Conservation (phyloP, 2,329 filamentous ascomycete genomes). For the Chalaropsis ovoidea region DNA sequence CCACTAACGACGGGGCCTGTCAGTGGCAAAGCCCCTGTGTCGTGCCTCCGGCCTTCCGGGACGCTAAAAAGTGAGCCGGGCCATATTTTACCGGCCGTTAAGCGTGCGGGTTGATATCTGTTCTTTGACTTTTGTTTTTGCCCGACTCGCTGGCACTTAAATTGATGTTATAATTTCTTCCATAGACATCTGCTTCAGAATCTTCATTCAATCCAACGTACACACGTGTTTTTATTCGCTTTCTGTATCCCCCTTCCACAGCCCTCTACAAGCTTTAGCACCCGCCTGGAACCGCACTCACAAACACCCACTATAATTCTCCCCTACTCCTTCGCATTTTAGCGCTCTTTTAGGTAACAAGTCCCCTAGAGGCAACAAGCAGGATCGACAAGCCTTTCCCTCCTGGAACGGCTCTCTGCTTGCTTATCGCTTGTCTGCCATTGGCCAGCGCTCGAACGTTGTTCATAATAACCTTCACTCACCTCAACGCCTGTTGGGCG, state of each 20-base stretch:
- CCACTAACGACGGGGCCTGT: background rate
- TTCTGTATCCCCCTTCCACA: background rate
- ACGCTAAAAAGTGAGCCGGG: background rate
- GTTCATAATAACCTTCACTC: constrained; percentile 19
- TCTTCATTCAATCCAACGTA: no score
- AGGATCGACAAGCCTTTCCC: background rate
- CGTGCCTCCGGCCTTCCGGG: background rate
- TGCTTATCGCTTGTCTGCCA: constrained; percentile 17
- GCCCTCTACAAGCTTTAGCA: background rate
- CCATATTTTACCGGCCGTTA: background rate
- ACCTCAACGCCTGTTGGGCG: background rate
- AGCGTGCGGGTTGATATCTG: background rate
- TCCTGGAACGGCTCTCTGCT: background rate
- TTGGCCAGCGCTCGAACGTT: constrained; percentile 3
- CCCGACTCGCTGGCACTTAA: no score
- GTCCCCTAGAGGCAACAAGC: background rate
- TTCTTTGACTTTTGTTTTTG: no score
- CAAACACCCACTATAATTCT: background rate
- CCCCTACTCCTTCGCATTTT: background rate
- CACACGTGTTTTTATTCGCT: background rate
- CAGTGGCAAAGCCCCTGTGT: background rate
- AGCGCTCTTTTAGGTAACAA: background rate
- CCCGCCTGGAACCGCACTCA: background rate
- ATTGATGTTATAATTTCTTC: no score
- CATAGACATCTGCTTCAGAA: no score